Evolutionary conservation across 441 rosid genomes (phyloP).

Genomic region (Arabidopsis lyrata): DNA sequence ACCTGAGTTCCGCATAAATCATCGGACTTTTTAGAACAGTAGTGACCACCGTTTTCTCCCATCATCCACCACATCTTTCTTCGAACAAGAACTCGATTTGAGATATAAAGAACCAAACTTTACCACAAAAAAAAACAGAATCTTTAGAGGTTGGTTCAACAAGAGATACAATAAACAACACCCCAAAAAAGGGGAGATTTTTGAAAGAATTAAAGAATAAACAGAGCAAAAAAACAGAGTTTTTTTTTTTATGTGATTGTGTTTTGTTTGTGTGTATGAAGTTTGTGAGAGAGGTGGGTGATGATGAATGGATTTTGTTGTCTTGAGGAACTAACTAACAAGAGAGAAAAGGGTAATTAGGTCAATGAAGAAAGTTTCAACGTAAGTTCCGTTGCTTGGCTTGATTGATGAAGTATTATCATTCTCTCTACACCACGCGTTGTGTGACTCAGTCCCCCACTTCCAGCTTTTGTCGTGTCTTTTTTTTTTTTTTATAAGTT

Average conservation of each 20-base stretch:
- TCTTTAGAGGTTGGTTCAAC: background rate
- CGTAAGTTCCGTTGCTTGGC: constrained; percentile 26
- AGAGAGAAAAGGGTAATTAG: constrained; percentile 18
- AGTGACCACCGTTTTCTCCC: constrained; percentile 79
- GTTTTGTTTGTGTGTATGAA: constrained; percentile 23
- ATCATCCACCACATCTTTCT: constrained; percentile 89
- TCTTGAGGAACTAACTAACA: background rate
- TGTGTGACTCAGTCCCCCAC: constrained; percentile 36
- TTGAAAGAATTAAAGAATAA: constrained; percentile 30
- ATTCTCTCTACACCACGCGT: constrained; percentile 31
- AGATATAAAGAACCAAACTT: background rate
- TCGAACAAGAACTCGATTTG: constrained; percentile 32
- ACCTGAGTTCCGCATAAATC: constrained; percentile 84
- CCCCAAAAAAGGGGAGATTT: background rate
- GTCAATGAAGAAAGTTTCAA: constrained; percentile 35
- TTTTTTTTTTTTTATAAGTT: background rate
- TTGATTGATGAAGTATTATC: constrained; percentile 6
- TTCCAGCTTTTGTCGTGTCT: constrained; percentile 30
- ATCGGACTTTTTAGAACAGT: constrained; percentile 82
- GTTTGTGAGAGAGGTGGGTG: constrained; percentile 6
- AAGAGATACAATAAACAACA: background rate
- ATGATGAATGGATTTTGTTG: constrained; percentile 19
- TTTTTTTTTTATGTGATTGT: background rate
- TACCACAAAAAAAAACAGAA: background rate
- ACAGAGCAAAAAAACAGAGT: constrained; percentile 26